These are phyloP conservation scores for Somion occarium DNA, from an alignment of 1,284 basidiomycete genomes.

Conservation along the genomic window DNA sequence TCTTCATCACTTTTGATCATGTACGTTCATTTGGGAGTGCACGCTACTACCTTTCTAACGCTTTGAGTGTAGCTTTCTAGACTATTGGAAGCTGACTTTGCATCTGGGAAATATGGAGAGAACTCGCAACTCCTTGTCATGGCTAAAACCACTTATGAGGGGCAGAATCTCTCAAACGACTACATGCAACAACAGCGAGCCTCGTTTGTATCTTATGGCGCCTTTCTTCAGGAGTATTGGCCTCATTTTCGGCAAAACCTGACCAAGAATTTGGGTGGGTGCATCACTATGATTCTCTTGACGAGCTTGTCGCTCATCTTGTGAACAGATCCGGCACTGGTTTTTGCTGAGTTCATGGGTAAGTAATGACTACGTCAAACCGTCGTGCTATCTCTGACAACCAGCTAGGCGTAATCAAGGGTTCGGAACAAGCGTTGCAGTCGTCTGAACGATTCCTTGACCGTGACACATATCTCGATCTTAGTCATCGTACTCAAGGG, in stretches of 20 bases:
- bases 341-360: conserved; percentile 71
- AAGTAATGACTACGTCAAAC: conserved; percentile 9
- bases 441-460: conserved; percentile 37
- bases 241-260: conserved; percentile 51
- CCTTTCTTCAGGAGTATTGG: conserved; percentile 59
- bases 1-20: conserved; percentile 64
- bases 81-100: conserved; percentile 39
- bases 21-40: conserved; percentile 30
- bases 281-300: background rate
- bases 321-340: conserved; percentile 56
- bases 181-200: conserved; percentile 22
- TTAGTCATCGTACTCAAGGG: conserved; percentile 48
- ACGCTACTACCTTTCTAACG: background rate
- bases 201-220: conserved; percentile 41
- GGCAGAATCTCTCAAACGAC: conserved; percentile 17
- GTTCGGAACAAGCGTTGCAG: conserved; percentile 47
- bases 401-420: conserved; percentile 59
- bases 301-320: background rate
- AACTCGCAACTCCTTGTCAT: background rate
- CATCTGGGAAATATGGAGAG: background rate
- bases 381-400: too few species aligned
- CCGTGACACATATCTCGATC: conserved; percentile 37
- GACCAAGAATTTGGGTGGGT: conserved; percentile 52
- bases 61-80: conserved; percentile 34
- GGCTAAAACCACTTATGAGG: background rate